A percentile compares a stretch with the other conserved stretches of the same genome.
phyloP scores from a whole-genome alignment of 805 yeast species.

The Isabelozyma pseudorhagii region DNA sequence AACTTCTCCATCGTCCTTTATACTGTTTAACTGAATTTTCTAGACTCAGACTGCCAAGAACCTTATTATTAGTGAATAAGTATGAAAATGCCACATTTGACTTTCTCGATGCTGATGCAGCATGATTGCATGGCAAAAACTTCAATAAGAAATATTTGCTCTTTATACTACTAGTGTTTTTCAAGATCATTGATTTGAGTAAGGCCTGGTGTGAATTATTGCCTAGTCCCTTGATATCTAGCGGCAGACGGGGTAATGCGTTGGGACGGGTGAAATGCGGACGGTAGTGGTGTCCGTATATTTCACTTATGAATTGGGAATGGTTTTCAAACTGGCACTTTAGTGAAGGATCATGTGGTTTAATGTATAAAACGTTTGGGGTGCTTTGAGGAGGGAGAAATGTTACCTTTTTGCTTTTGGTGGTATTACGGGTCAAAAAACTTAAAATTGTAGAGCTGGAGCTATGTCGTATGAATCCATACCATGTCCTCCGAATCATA shows the following conservation, averaged over 20 bases:
- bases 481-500: not conserved
- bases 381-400: not conserved
- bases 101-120: constrained; percentile 26
- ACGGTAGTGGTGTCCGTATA: not conserved
- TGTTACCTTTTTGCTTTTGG: not conserved
- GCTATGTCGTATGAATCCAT: not conserved
- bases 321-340: not conserved
- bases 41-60: constrained; percentile 6
- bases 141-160: not conserved
- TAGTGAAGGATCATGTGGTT: not conserved
- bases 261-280: not conserved
- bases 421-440: not conserved
- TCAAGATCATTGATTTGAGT: not conserved
- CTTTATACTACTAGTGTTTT: not conserved
- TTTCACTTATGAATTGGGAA: not conserved
- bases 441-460: not conserved
- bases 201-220: constrained; percentile 10
- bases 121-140: constrained; percentile 11
- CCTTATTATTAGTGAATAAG: constrained; percentile 27
- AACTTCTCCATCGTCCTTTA: constrained; percentile 22
- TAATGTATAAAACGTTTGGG: not conserved
- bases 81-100: constrained; percentile 34
- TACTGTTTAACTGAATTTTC: constrained; percentile 18
- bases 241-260: not conserved
- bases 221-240: constrained; percentile 36